Evolutionary conservation across 2,329 filamentous ascomycete species (phyloP).

Genomic region (Diplodia seriata): DNA sequence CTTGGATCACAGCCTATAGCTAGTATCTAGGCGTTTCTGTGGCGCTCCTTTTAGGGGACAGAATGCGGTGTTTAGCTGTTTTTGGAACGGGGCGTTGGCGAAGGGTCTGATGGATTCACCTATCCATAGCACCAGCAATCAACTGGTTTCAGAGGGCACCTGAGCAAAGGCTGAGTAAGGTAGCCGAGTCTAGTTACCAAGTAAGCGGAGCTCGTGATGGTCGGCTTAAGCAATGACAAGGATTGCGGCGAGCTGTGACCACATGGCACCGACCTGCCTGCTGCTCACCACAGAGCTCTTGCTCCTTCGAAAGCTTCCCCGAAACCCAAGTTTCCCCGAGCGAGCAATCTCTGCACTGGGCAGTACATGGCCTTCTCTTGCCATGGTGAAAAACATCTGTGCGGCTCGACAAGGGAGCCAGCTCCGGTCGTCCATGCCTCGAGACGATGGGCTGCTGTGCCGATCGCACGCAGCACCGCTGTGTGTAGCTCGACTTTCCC

Average conservation of each 20-base stretch:
- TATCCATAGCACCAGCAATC: background rate
- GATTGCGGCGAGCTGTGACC: background rate
- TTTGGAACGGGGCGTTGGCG: background rate
- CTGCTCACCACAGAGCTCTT: background rate
- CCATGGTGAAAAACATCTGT: background rate
- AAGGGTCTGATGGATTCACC: background rate
- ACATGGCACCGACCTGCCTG: background rate
- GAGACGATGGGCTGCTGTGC: background rate
- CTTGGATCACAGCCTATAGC: background rate
- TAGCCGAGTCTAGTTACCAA: background rate
- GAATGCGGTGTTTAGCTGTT: background rate
- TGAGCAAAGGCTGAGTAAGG: background rate
- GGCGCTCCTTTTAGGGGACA: background rate
- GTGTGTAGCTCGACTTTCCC: background rate
- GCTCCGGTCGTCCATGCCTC: background rate
- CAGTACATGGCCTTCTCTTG: background rate
- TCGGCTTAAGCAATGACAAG: background rate
- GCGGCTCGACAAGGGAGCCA: background rate
- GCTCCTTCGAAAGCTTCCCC: background rate
- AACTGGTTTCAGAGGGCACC: background rate
- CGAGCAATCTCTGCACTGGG: background rate
- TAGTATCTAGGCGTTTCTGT: background rate
- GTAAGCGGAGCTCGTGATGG: background rate
- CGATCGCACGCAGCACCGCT: background rate
- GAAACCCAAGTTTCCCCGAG: background rate